Evolutionary conservation across 768 basidiomycete genomes (phyloP).

Genomic region (Xerocomellus amylosporus): DNA sequence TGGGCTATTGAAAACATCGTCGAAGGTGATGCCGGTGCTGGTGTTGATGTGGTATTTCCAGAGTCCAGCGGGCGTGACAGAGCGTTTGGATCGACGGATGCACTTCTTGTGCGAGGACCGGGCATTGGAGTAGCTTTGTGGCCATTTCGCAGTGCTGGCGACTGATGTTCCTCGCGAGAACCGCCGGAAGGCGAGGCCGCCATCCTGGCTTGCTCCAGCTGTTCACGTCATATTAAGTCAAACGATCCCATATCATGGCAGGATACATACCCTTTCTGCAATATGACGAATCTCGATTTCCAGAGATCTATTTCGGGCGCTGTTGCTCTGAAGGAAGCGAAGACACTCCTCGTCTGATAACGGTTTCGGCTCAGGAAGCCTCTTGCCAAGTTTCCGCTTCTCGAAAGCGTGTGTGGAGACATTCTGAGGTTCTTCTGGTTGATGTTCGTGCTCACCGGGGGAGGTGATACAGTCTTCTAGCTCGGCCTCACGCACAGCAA

Average conservation of each 20-base stretch:
- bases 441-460: not conserved
- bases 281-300: slow-evolving; percentile 44
- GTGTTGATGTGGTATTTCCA: not conserved
- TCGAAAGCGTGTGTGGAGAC: not conserved
- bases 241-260: not conserved
- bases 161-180: not conserved
- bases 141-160: not conserved
- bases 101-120: slow-evolving; percentile 20
- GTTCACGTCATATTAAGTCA: not conserved
- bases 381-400: not conserved
- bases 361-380: slow-evolving; percentile 13
- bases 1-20: slow-evolving; percentile 23
- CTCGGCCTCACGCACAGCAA: slow-evolving; percentile 58
- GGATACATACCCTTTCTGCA: slow-evolving; percentile 33
- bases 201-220: slow-evolving; percentile 25
- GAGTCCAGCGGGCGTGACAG: slow-evolving; percentile 4
- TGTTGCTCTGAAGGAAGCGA: slow-evolving; percentile 38
- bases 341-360: slow-evolving; percentile 41
- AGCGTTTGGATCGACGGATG: slow-evolving; percentile 19
- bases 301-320: slow-evolving; percentile 41
- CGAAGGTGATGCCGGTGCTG: slow-evolving; percentile 1
- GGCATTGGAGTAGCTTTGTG: not conserved
- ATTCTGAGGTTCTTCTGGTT: not conserved
- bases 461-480: slow-evolving; percentile 39
- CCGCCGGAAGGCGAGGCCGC: not conserved